Conservation (phyloP, 352 stramenopile species). For the Phytophthora vignae region DNA sequence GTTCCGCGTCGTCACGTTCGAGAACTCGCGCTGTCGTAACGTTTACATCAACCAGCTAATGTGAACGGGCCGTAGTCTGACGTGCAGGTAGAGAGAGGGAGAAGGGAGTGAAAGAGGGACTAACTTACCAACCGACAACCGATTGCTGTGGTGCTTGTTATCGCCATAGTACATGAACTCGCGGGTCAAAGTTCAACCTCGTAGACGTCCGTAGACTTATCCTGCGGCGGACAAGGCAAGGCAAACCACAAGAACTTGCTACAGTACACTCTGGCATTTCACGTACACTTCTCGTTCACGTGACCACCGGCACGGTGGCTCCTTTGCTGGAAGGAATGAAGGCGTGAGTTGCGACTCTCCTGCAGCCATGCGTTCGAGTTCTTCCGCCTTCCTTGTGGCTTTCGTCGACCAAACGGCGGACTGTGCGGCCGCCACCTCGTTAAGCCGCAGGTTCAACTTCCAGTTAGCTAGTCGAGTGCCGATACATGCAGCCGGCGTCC, state of each 20-base stretch:
- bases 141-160: neutral
- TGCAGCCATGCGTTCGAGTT: too few species aligned
- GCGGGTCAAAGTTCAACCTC: too few species aligned
- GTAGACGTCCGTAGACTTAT: too few species aligned
- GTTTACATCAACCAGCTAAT: slow-evolving; percentile 93
- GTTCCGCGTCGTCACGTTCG: slow-evolving; percentile 98
- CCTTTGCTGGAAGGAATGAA: neutral
- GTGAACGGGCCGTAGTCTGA: slow-evolving; percentile 34
- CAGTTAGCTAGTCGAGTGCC: slow-evolving; percentile 14
- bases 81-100: neutral
- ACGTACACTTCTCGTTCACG: too few species aligned
- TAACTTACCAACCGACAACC: neutral
- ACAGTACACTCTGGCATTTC: too few species aligned
- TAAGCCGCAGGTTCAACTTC: slow-evolving; percentile 17
- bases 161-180: too few species aligned
- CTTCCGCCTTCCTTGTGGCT: neutral
- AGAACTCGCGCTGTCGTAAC: slow-evolving; percentile 93
- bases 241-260: too few species aligned
- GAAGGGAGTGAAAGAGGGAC: too few species aligned
- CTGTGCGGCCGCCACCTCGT: neutral
- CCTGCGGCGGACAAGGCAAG: too few species aligned
- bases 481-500: slow-evolving; percentile 1
- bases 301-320: too few species aligned
- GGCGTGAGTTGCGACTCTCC: neutral
- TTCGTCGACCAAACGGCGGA: slow-evolving; percentile 1